These are phyloP conservation scores for Borovskyia barvae DNA, from an alignment of 208 protist genomes.

Conservation along the genomic window DNA sequence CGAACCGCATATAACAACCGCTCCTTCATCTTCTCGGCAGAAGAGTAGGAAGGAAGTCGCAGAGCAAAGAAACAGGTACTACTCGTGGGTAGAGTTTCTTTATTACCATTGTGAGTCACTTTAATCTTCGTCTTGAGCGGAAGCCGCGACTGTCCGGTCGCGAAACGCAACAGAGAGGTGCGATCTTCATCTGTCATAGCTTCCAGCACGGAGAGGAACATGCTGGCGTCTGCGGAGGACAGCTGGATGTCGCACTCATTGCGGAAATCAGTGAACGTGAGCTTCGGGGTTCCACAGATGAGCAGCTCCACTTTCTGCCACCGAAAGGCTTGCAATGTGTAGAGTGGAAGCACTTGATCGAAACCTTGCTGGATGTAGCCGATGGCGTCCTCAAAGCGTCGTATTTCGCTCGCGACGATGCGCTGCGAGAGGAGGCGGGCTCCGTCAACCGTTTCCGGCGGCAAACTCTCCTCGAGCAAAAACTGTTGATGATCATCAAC, in stretches of 20 bases:
- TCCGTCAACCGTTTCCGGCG: slow-evolving; percentile 38
- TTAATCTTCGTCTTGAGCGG: slow-evolving; percentile 86
- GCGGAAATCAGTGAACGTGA: slow-evolving; percentile 76
- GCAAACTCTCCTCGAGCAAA: slow-evolving; percentile 36
- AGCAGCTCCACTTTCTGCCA: slow-evolving; percentile 82
- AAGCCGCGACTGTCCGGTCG: slow-evolving; percentile 84
- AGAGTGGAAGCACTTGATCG: slow-evolving; percentile 76
- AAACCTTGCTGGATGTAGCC: slow-evolving; percentile 79
- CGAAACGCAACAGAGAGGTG: slow-evolving; percentile 83
- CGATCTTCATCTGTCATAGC: slow-evolving; percentile 86
- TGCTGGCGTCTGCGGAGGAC: slow-evolving; percentile 35
- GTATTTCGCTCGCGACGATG: slow-evolving; percentile 62
- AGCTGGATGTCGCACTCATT: slow-evolving; percentile 77
- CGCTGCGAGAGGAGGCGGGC: slow-evolving; percentile 59
- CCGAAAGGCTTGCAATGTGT: slow-evolving; percentile 81
- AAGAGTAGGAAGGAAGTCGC: slow-evolving; percentile 88
- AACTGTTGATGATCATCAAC: slow-evolving; percentile 45
- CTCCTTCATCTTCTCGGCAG: slow-evolving; percentile 85
- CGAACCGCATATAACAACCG: slow-evolving; percentile 94
- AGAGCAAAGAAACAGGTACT: slow-evolving; percentile 96
- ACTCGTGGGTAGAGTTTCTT: slow-evolving; percentile 86
- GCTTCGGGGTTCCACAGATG: slow-evolving; percentile 77
- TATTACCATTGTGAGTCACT: slow-evolving; percentile 66
- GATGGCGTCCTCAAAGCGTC: slow-evolving; percentile 65
- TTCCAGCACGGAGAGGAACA: slow-evolving; percentile 76